Conservation (phyloP, 257 asterid genomes). For the Galeopsis tetrahit region DNA sequence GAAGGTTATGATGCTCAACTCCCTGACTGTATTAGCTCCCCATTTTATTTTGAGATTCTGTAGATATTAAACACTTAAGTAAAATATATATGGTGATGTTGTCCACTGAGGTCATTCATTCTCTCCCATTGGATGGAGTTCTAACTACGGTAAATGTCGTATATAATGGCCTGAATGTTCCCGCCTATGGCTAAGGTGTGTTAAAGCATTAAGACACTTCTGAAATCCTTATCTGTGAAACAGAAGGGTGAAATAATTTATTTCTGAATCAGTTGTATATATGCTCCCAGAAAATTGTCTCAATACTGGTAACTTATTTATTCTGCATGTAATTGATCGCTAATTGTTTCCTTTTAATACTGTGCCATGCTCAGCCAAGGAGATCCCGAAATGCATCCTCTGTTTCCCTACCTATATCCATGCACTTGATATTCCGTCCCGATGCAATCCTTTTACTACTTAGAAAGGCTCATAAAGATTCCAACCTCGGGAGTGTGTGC, state of each 20-base stretch:
- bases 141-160: conserved; percentile 14
- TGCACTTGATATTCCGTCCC: conserved; percentile 77
- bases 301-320: conserved; percentile 13
- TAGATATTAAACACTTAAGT: not conserved
- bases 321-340: conserved; percentile 26
- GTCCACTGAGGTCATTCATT: conserved; percentile 3
- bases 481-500: conserved; percentile 78
- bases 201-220: conserved; percentile 21
- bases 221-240: conserved; percentile 27
- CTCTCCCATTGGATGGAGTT: conserved; percentile 14
- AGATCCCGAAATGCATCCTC: conserved; percentile 70
- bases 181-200: conserved; percentile 12
- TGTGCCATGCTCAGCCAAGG: conserved; percentile 74
- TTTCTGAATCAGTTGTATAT: conserved; percentile 13
- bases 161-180: not conserved
- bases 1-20: not conserved
- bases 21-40: not conserved
- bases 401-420: conserved; percentile 55
- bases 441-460: conserved; percentile 74
- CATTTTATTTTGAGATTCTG: not conserved
- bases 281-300: conserved; percentile 10
- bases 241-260: conserved; percentile 1
- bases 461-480: conserved; percentile 86
- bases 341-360: conserved; percentile 32
- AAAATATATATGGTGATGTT: not conserved